phyloP scores from a whole-genome alignment of 495 filamentous ascomycete species.

The Aspergillus nanangensis region DNA sequence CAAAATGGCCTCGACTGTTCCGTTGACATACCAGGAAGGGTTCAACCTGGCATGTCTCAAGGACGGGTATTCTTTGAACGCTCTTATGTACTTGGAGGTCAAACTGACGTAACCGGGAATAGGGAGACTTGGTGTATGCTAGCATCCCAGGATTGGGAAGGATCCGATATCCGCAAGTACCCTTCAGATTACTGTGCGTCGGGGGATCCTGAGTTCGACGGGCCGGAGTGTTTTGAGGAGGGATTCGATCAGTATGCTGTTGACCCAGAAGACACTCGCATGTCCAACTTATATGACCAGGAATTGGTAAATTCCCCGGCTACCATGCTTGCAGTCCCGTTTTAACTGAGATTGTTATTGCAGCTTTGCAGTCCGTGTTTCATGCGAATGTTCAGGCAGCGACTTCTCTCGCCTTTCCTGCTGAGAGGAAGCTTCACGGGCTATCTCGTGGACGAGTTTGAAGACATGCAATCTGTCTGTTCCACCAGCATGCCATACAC shows the following conservation, averaged over 20 bases:
- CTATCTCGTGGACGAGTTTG: not conserved
- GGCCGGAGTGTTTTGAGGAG: not conserved
- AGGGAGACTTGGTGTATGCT: not conserved
- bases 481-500: not conserved
- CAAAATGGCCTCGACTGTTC: not conserved
- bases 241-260: not conserved
- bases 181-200: not conserved
- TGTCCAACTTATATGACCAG: not conserved
- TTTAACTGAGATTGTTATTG: not conserved
- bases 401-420: not conserved
- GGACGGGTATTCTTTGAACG: not conserved
- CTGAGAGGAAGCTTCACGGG: not conserved
- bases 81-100: not conserved
- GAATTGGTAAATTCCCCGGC: not conserved
- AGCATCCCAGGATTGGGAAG: not conserved
- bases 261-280: not conserved
- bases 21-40: not conserved
- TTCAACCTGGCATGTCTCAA: not conserved
- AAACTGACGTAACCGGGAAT: no score
- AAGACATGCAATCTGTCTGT: not conserved
- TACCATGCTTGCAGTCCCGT: not conserved
- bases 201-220: not conserved
- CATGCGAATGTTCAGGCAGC: not conserved
- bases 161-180: not conserved
- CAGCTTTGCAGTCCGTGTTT: not conserved